Percentiles rank a stretch among this genome's conserved stretches.
These are phyloP conservation scores for Calonectria crousiana DNA, from an alignment of 2,329 filamentous ascomycete species.

Conservation along the genomic window DNA sequence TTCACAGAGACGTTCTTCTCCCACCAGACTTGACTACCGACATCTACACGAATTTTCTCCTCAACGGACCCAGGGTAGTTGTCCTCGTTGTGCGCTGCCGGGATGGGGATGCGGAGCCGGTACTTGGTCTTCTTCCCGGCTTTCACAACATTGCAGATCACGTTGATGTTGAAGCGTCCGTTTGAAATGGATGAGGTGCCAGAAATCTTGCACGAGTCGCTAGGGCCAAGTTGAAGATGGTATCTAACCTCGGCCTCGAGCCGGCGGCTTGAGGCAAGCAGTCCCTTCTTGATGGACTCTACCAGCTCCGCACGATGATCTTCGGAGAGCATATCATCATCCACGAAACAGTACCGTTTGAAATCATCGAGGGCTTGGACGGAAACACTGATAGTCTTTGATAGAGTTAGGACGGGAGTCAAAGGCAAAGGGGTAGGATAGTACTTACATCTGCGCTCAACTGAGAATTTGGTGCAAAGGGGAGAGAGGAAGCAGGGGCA, in stretches of 20 bases:
- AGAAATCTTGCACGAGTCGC: background rate
- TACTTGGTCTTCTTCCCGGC: fast-evolving
- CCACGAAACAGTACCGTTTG: background rate
- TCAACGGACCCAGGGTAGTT: background rate
- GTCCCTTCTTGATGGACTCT: background rate
- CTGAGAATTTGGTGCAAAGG: background rate
- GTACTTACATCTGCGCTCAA: background rate
- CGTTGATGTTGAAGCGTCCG: constrained; percentile 10
- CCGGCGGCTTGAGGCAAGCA: background rate
- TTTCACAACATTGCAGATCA: background rate
- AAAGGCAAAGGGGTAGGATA: background rate
- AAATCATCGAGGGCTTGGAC: background rate
- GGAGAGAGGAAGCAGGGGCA: background rate
- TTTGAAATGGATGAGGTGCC: too few relatives aligned
- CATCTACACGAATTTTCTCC: constrained; percentile 7
- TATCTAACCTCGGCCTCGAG: background rate
- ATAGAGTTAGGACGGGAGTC: background rate
- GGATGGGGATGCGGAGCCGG: background rate
- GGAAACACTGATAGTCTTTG: background rate
- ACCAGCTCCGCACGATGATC: background rate
- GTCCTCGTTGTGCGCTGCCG: background rate
- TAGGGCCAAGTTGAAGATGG: background rate
- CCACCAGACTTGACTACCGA: background rate
- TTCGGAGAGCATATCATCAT: background rate
- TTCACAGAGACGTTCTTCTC: background rate